Evolutionary conservation across 2,329 filamentous ascomycete genomes (phyloP), one percentile per base, ranked within the genome.

Genomic region (Neofusicoccum laricinum): DNA sequence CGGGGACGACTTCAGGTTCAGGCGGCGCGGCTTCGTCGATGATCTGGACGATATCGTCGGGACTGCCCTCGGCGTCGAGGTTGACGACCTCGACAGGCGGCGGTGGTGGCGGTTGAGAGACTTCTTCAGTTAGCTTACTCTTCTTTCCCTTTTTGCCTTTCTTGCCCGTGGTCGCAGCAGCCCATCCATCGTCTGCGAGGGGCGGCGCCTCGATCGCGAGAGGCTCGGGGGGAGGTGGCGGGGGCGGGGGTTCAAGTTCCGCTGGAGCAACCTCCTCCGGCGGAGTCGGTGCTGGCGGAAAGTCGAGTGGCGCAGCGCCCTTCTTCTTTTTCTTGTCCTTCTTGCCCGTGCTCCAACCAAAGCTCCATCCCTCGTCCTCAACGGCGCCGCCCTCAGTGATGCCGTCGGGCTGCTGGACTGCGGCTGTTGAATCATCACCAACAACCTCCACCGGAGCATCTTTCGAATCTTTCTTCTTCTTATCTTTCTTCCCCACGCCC

Each of bases 391-490:
- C 53, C 34, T 64, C 63, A 17, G 51, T 49, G 43, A 57, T 48
- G 25, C 46, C 63, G 17, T 64, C 63, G 14, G 63, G 63, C 53
- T 64, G 43, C 55, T 64, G 63, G n/a, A 64, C 45, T 6, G 38
- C 14, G 6, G 53, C 36, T 43, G 48, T 45, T 19, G 55, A 15
- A 12, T 65, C 64, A 4, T 65, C 61, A 12, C 46, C 25, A 17
- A 65, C 65, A 48, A 58, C 61, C 19, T 67, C 64, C 21, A 64
- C 50, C 12, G 49, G 61, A 32, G 53, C 25, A 46, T 61, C 19
- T 30, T 32, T 59, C 19, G 36, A 34, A n/a, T 71, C 71, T 66
- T 75, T 74, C 48, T 69, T 69, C 66, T 75, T 75, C 64, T 69
- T 70, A 30, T 68, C 68, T 61, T 68, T 69, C 17, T 66, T 67